Evolutionary conservation across 805 yeast genomes (phyloP).

Genomic region (Tetrapisispora taiwanensis): DNA sequence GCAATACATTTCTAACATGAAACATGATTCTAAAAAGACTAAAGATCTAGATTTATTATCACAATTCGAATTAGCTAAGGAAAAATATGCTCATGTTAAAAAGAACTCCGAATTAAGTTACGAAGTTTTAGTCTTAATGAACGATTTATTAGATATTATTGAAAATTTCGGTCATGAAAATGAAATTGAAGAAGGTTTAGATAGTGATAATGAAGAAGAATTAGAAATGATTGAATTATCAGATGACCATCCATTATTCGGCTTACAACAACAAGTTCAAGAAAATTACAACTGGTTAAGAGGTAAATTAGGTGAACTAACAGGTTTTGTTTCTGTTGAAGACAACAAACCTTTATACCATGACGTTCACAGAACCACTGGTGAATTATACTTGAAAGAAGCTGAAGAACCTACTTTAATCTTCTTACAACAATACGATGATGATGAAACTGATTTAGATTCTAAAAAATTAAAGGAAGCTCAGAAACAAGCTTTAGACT

Average conservation of each 20-base stretch:
- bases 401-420: slow-evolving; percentile 51
- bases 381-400: slow-evolving; percentile 53
- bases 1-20: slow-evolving; percentile 44
- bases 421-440: slow-evolving; percentile 51
- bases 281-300: slow-evolving; percentile 45
- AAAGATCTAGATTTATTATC: slow-evolving; percentile 30
- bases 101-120: slow-evolving; percentile 32
- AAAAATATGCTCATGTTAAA: slow-evolving; percentile 38
- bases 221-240: slow-evolving; percentile 31
- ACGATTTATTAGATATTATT: slow-evolving; percentile 59
- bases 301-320: slow-evolving; percentile 16
- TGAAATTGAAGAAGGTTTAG: slow-evolving; percentile 47
- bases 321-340: slow-evolving; percentile 8
- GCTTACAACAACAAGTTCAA: slow-evolving; percentile 28
- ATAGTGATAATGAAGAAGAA: slow-evolving; percentile 42
- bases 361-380: slow-evolving; percentile 41
- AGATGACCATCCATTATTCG: slow-evolving; percentile 47
- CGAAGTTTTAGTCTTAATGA: slow-evolving; percentile 47
- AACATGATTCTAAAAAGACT: slow-evolving; percentile 25
- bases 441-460: slow-evolving; percentile 11
- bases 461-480: slow-evolving; percentile 32
- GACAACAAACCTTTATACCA: slow-evolving; percentile 25
- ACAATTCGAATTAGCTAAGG: slow-evolving; percentile 38
- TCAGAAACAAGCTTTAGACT: slow-evolving; percentile 38
- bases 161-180: slow-evolving; percentile 52